Evolutionary conservation across 768 basidiomycete species (phyloP).

Genomic region (Phylloporus sp.): DNA sequence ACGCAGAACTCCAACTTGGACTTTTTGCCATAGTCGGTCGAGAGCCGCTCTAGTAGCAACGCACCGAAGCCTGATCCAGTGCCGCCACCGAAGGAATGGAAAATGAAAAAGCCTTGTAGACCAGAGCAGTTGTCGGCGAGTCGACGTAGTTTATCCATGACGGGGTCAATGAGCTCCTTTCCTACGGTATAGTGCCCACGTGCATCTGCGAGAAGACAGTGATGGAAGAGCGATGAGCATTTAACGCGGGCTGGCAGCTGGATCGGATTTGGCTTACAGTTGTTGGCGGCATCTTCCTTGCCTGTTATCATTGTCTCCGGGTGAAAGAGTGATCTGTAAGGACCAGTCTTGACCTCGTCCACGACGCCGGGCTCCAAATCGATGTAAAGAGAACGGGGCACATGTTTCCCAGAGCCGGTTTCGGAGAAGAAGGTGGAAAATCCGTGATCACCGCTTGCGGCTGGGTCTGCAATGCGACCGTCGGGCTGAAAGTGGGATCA

Average conservation of each 20-base stretch:
- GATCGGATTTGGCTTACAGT: slow-evolving; percentile 61
- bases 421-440: slow-evolving; percentile 99
- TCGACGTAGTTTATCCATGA: slow-evolving; percentile 95
- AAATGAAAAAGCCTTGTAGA: slow-evolving; percentile 99
- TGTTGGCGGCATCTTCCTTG: slow-evolving; percentile 99
- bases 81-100: slow-evolving; percentile 99
- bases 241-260: background rate
- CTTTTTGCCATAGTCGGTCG: slow-evolving; percentile 99
- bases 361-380: slow-evolving; percentile 94
- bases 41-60: slow-evolving; percentile 92
- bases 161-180: slow-evolving; percentile 95
- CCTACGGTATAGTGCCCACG: slow-evolving; percentile 99
- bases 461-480: slow-evolving; percentile 72
- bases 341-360: slow-evolving; percentile 90
- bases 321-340: slow-evolving; percentile 93
- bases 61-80: slow-evolving; percentile 99
- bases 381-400: slow-evolving; percentile 94
- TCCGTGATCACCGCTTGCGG: slow-evolving; percentile 59
- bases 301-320: slow-evolving; percentile 96
- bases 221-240: slow-evolving; percentile 14
- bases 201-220: slow-evolving; percentile 56
- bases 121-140: slow-evolving; percentile 97
- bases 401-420: slow-evolving; percentile 89
- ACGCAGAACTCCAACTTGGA: slow-evolving; percentile 98
- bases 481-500: slow-evolving; percentile 59